Evolutionary conservation across 2,329 filamentous ascomycete species (phyloP), one percentile per base, ranked within the genome.

Genomic region (Xylaria sp.): DNA sequence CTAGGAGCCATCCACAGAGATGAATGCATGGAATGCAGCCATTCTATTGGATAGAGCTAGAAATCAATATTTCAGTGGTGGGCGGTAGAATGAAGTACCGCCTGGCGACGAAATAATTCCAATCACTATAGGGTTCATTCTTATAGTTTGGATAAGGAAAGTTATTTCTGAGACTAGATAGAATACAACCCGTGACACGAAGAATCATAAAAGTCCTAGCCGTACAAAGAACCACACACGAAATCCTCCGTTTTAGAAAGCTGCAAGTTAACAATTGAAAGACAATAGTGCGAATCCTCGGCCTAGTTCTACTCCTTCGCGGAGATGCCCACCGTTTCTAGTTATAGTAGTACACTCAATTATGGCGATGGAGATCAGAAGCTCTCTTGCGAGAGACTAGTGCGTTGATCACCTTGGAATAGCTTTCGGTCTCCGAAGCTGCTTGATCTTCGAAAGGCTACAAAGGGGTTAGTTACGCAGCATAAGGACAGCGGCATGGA

Each of bases 381-480:
- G 41, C 28, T 7, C 72, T 46, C 3, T 41, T 5, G 54, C 69
- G 76, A 54, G 73, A 63, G 12, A 79, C 66, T 9, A 77, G 51
- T 8, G 67, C 60, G 34, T 66, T 32, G 34, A 77, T 64, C 32
- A 79, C 77, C 72, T 80, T 79, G 28, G 65, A 55, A 65, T 81
- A 82, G 20, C 75, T 77, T 9, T 76, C 76, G 2, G 6, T 3
- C 6, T 82, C 73, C 20, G 77, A 74, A 18, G 74, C 73, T 20
- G 77, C 70, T 23, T 78, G 73, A 23, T 83, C 80, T 2, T 74
- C 59, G 73, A 80, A 87, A 3, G 77, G 74, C 76, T 82, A 69
- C 25, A 70, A 65, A 39, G 58, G 46, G 10, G 70, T 78, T 58
- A 78, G 72, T 65, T 61, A 64, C 15, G 28, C 28, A 34, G 54